Conservation (phyloP, 73 alveolate genomes). For the Diophrys appendiculata region DNA sequence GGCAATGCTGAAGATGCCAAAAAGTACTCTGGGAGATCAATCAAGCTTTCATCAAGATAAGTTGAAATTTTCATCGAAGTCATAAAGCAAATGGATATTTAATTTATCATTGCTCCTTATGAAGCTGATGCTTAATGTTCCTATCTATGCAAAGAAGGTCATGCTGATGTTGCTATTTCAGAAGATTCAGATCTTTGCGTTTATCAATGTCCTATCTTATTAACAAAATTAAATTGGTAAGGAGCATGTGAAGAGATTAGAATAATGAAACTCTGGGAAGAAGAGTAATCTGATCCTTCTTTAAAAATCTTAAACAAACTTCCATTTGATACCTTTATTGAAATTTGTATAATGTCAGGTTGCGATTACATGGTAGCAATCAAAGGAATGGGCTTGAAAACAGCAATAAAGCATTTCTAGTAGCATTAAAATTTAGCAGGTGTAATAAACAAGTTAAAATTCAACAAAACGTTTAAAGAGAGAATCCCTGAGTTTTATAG, state of each 20-base stretch:
- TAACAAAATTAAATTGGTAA: constrained; percentile 77
- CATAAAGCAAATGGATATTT: constrained; percentile 73
- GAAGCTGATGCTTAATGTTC: constrained; percentile 97
- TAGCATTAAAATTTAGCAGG: constrained; percentile 10
- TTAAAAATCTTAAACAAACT: constrained; percentile 24
- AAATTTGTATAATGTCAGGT: constrained; percentile 94
- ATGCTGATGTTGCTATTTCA: constrained; percentile 91
- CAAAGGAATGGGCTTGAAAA: constrained; percentile 86
- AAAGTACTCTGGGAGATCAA: constrained; percentile 74
- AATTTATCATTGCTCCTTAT: constrained; percentile 91
- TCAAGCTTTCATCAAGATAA: constrained; percentile 78
- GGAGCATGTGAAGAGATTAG: constrained; percentile 47
- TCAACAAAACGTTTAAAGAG: constrained; percentile 31
- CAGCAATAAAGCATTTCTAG: constrained; percentile 52
- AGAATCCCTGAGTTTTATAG: constrained; percentile 40
- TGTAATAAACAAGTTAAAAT: constrained; percentile 17
- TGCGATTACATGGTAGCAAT: constrained; percentile 96
- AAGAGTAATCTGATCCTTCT: constrained; percentile 10
- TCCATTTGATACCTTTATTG: constrained; percentile 65
- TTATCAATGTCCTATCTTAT: constrained; percentile 84
- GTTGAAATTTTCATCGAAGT: constrained; percentile 83
- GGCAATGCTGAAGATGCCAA: constrained; percentile 87
- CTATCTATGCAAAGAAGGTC: constrained; percentile 79
- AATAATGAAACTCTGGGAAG: constrained; percentile 68
- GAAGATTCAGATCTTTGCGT: constrained; percentile 96